Conservation (phyloP, 305 asterid genomes). For the Andrographis paniculata region DNA sequence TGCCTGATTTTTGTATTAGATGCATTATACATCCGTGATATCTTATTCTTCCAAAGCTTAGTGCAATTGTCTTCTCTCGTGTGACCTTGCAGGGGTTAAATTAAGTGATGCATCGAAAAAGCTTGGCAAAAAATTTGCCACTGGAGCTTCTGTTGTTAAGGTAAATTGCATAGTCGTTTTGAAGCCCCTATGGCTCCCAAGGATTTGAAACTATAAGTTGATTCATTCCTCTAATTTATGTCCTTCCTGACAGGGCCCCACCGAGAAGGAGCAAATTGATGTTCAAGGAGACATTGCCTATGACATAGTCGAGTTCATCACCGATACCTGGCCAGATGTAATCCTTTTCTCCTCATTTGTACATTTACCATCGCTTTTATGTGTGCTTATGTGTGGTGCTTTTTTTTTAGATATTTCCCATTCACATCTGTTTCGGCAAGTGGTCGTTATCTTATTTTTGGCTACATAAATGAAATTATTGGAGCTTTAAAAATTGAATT, state of each 20-base stretch:
- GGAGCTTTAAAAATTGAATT: too few relatives aligned
- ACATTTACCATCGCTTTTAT: constrained; percentile 5
- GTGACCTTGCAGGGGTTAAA: constrained; percentile 58
- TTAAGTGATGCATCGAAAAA: constrained; percentile 95
- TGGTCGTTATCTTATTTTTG: too few relatives aligned
- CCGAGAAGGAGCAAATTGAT: constrained; percentile 97
- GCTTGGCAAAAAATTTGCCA: constrained; percentile 96
- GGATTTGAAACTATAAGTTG: constrained; percentile 10
- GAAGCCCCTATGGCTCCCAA: constrained; percentile 2
- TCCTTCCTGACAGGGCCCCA: constrained; percentile 63
- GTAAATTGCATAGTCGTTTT: constrained; percentile 27
- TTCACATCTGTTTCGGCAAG: too few relatives aligned
- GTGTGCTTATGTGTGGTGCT: constrained; percentile 1
- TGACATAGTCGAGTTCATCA: constrained; percentile 92
- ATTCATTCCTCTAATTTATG: constrained; percentile 10
- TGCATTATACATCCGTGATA: constrained; percentile 12
- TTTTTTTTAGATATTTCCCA: neutral
- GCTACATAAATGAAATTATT: too few relatives aligned
- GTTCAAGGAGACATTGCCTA: constrained; percentile 97
- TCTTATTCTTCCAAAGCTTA: constrained; percentile 6
- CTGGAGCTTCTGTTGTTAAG: constrained; percentile 98
- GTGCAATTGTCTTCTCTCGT: constrained; percentile 5
- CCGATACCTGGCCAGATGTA: constrained; percentile 96
- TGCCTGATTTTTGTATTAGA: constrained; percentile 11
- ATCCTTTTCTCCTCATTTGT: constrained; percentile 22